A percentile compares a stretch with the other conserved stretches of the same genome.
phyloP scores from a whole-genome alignment of 1,139 yeast genomes.

The Debaryomyces subglobosus region DNA sequence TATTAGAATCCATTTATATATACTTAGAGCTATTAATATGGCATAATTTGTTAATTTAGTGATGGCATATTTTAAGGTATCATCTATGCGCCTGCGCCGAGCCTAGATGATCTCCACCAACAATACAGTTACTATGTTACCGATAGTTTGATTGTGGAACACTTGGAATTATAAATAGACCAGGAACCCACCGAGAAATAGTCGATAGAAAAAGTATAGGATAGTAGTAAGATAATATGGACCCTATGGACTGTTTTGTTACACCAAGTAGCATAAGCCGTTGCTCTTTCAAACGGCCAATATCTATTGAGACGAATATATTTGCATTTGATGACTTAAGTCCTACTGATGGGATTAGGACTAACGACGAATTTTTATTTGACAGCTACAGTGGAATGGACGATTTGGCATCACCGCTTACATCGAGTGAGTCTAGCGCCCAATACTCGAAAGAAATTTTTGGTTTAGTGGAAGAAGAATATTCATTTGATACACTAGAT shows the following conservation, averaged over 20 bases:
- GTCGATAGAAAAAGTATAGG: background rate
- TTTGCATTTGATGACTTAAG: background rate
- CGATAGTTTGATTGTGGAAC: background rate
- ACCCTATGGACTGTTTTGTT: constrained; percentile 1
- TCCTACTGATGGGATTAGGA: background rate
- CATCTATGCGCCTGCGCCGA: constrained; percentile 6
- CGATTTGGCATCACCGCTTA: constrained; percentile 4
- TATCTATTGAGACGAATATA: background rate
- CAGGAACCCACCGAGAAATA: background rate
- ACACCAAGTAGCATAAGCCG: background rate
- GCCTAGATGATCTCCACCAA: constrained; percentile 3
- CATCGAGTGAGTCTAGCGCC: constrained; percentile 4
- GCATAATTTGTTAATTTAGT: background rate
- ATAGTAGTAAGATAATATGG: constrained; percentile 1
- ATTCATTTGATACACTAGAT: background rate
- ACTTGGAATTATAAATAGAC: constrained; percentile 3
- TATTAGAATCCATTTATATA: background rate
- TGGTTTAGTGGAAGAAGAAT: constrained; percentile 2
- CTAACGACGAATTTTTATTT: background rate
- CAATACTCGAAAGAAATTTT: constrained; percentile 1
- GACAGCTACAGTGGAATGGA: constrained; percentile 6
- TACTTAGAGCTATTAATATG: background rate
- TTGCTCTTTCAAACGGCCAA: background rate
- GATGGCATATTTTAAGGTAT: constrained; percentile 6
- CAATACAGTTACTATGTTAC: background rate